Base-by-base conservation (phyloP, 1,284 basidiomycete species). In the Taiwanofungus camphoratus region DNA sequence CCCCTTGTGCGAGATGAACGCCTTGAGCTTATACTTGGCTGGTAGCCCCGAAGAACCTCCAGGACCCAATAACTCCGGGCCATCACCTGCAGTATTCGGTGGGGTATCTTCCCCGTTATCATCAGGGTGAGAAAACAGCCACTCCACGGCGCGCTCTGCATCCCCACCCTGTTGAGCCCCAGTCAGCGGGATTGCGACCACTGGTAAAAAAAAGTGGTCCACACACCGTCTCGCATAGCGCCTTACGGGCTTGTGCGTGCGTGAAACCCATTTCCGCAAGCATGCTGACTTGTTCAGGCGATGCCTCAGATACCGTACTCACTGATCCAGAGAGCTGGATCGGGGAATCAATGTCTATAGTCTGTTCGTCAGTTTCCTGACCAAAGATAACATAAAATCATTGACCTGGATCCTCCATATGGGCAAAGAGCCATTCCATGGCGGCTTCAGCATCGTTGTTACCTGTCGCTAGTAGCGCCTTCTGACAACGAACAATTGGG, bases 1-100 rank as follows among this genome's bases (percentile, higher is more conserved):
- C 0, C 94, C 95, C 57, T 97, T 98, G 72, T 99, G 95, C 44
- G 92, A 97, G 57, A 99, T 83, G 69, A 98, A 98, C 7, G 88
- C 89, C 62, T 92, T 91, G 23, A 97, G 76, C 30, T 70, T 70
- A 68, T 92, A 98, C 13, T 65, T 66, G 1, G 86, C 92, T 0
- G 94, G 94, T 0, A 92, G 69, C 2, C 57, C 56, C 18, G 66
- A 65, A n/a, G 76, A 71, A 15, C 85, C 77, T 16, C 68, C 80
- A 5, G 60, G 46, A 5, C 39, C 45, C 21, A 46, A 41, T 11
- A 51, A 21, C 16, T 49, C 36, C 16, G 57, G 38, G 12, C 55
- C 51, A 15, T 56, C 36, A 2, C 57, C 41, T 5, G 62, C 35
- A 8, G 66, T 36, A 1, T 56, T 52, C 12, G 69, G 46, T 1